Conservation (phyloP, 345 rosid species). For the Luvunga scandens region DNA sequence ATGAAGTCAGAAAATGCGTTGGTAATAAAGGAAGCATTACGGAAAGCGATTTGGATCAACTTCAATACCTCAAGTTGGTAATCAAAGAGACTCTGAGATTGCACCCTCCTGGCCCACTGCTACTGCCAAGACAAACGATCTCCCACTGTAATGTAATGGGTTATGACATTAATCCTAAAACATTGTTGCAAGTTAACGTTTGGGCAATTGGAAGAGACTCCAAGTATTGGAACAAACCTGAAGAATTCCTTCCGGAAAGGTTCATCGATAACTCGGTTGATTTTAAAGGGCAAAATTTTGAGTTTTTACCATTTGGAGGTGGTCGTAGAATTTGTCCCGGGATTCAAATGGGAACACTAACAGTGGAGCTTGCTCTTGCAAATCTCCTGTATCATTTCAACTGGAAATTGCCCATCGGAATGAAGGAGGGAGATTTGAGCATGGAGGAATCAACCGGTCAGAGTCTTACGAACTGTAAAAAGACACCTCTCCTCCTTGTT, state of each 20-base stretch:
- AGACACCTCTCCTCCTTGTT: constrained; percentile 28
- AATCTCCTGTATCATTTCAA: constrained; percentile 38
- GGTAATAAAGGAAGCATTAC: constrained; percentile 28
- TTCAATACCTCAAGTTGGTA: constrained; percentile 42
- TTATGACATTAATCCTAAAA: constrained; percentile 34
- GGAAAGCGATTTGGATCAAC: constrained; percentile 28
- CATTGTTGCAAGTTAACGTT: constrained; percentile 33
- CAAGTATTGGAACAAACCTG: constrained; percentile 33
- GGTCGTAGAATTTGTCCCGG: constrained; percentile 46
- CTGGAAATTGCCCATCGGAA: constrained; percentile 40
- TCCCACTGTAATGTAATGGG: constrained; percentile 33
- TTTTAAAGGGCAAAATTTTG: constrained; percentile 40
- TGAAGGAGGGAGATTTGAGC: constrained; percentile 25
- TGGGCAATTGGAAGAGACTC: constrained; percentile 54
- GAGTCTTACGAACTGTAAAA: constrained; percentile 27
- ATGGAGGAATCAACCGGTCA: constrained; percentile 42
- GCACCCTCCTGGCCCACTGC: constrained; percentile 52
- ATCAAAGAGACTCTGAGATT: constrained; percentile 50
- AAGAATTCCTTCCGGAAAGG: constrained; percentile 47
- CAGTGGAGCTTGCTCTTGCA: constrained; percentile 38
- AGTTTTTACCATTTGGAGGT: constrained; percentile 40
- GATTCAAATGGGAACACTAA: constrained; percentile 20
- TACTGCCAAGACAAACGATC: constrained; percentile 45
- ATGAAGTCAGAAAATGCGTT: constrained; percentile 24
- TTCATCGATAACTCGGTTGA: constrained; percentile 33